Base-by-base conservation (phyloP, 2,329 filamentous ascomycete genomes). In the Penicillium sp. region DNA sequence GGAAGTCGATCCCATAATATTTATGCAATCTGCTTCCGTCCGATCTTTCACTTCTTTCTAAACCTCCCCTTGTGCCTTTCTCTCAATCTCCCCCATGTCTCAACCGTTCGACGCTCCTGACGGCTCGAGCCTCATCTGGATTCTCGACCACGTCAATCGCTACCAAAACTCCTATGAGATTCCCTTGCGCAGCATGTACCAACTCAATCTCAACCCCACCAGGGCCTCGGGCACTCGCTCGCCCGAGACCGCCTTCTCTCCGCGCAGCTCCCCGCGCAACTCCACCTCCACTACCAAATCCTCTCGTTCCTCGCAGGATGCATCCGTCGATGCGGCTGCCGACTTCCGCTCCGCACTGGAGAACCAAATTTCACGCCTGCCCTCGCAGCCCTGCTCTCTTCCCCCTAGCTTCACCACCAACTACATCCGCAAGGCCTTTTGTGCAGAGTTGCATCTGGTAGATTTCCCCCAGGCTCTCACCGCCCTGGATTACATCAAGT, bases 401-500 rank as follows among this genome's bases (percentile, higher is more conserved):
- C 82, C 82, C 2, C 79, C 81, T 0, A 73, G 70, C 49, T 85
- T 85, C 65, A 77, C 84, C 52, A 79, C 77, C 32, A 77, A 72
- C 10, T 85, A 85, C 61, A 72, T 84, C 40, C 74, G 76, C 52
- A 74, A 77, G 39, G 78, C 75, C 61, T 85, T 85, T 63, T 73
- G 78, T 18, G 59, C 73, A 1, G 72, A 79, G 36, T 62, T 85
- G 8, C 70, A 74, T 27, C 66, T 75, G 32, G 81, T 85, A 48
- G 81, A 85, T 65, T 85, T 85, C 53, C 77, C 79, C 16, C 81
- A 85, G 60, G 79, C 81, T 14, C 67, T 85, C 52, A 82, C 81
- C 3, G 81, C 79, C 6, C 69, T 85, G 43, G 82, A 85, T 65
- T 85, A 85, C 60, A 72, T 85, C 42, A 80, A 78, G 52, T 80